Evolutionary conservation across 495 filamentous ascomycete genomes (phyloP).

Genomic region (Thozetella sp.): DNA sequence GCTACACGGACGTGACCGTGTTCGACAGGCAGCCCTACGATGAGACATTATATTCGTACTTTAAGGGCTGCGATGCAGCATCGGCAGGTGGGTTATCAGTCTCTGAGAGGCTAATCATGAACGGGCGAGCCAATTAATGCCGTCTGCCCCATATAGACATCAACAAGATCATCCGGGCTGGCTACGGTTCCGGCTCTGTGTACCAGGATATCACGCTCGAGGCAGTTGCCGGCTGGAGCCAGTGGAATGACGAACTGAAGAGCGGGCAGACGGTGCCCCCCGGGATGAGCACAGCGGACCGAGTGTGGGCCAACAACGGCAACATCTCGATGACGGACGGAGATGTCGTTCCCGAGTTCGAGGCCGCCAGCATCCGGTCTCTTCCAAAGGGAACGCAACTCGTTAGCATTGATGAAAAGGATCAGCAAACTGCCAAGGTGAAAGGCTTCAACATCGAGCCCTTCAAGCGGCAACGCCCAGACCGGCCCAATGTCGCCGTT

Average conservation of each 20-base stretch:
- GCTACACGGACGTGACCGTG: slow-evolving; percentile 41
- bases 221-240: slow-evolving; percentile 34
- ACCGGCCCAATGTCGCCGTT: slow-evolving; percentile 19
- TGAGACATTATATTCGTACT: slow-evolving; percentile 27
- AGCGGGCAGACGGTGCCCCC: neutral
- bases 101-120: neutral
- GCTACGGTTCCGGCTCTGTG: slow-evolving; percentile 36
- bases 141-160: slow-evolving; percentile 28
- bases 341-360: slow-evolving; percentile 1
- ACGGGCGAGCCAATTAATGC: slow-evolving; percentile 6
- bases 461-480: slow-evolving; percentile 13
- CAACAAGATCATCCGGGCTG: slow-evolving; percentile 46
- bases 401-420: slow-evolving; percentile 20
- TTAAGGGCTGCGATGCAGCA: slow-evolving; percentile 30
- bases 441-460: slow-evolving; percentile 12
- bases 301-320: slow-evolving; percentile 7
- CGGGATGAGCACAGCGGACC: neutral
- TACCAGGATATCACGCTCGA: slow-evolving; percentile 47
- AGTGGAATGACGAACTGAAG: slow-evolving; percentile 40
- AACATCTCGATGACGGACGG: neutral
- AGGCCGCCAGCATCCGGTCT: neutral
- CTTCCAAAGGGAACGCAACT: slow-evolving; percentile 28
- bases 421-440: slow-evolving; percentile 19
- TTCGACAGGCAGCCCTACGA: slow-evolving; percentile 43
- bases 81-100: slow-evolving; percentile 17